Evolutionary conservation across 1,284 basidiomycete genomes (phyloP).

Genomic region (Heimioporus punctisporus): DNA sequence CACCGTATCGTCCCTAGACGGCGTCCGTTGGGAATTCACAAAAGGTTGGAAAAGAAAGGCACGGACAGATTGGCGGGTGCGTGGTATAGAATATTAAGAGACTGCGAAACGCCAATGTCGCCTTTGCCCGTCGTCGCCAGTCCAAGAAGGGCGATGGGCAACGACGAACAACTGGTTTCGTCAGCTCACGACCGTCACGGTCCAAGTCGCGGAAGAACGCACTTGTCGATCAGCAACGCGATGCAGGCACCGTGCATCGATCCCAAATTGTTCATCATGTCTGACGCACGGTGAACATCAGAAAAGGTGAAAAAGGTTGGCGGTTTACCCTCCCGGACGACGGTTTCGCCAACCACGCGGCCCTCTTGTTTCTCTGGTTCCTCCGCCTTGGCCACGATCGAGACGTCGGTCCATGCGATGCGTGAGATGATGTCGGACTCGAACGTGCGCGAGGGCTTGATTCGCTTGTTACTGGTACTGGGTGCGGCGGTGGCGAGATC

Average conservation of each 20-base stretch:
- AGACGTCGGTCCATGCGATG: constrained; percentile 36
- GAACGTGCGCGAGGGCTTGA: constrained; percentile 22
- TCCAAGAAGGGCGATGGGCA: constrained; percentile 33
- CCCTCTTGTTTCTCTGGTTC: constrained; percentile 41
- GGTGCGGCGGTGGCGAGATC: constrained; percentile 10
- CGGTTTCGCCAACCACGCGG: constrained; percentile 45
- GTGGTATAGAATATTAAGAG: constrained; percentile 41
- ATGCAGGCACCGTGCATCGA: constrained; percentile 48
- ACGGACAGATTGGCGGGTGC: constrained; percentile 40
- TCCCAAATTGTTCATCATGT: constrained; percentile 48
- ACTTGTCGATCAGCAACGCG: constrained; percentile 50
- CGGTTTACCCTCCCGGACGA: constrained; percentile 44
- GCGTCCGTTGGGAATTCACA: too few species aligned
- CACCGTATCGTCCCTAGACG: constrained; percentile 27
- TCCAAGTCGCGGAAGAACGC: too few species aligned
- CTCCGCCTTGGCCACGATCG: constrained; percentile 38
- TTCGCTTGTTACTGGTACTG: constrained; percentile 5
- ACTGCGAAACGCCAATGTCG: constrained; percentile 39
- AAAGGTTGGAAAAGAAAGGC: neutral
- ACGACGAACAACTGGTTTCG: constrained; percentile 35
- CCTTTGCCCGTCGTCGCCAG: constrained; percentile 21
- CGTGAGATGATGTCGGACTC: constrained; percentile 24
- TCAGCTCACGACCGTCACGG: too few species aligned
- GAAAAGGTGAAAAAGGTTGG: too few species aligned
- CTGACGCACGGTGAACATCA: constrained; percentile 23